phyloP scores from a whole-genome alignment of 192 early-diverging fungal species.

The Umbelopsis isabellina region DNA sequence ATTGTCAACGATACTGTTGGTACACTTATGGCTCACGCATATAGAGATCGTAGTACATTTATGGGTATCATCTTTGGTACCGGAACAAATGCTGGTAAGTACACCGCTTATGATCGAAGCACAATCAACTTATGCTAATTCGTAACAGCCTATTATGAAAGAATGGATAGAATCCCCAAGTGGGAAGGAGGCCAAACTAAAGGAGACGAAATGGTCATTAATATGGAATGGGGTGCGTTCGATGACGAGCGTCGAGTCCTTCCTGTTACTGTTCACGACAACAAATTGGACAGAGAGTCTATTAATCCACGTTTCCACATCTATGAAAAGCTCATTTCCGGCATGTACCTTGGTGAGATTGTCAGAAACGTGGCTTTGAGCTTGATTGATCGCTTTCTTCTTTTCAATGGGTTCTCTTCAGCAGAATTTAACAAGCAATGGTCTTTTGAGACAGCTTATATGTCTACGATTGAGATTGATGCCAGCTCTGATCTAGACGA shows the following conservation, averaged over 20 bases:
- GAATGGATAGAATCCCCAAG: constrained; percentile 44
- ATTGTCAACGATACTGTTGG: constrained; percentile 91
- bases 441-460: constrained; percentile 77
- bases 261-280: constrained; percentile 83
- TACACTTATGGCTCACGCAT: constrained; percentile 80
- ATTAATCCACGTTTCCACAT: constrained; percentile 83
- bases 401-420: constrained; percentile 72
- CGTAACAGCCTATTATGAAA: constrained; percentile 64
- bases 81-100: constrained; percentile 84
- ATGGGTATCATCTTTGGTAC: constrained; percentile 91
- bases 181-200: constrained; percentile 34
- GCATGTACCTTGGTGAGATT: constrained; percentile 93
- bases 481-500: constrained; percentile 59
- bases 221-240: constrained; percentile 95
- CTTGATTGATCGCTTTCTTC: constrained; percentile 73
- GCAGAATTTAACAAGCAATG: constrained; percentile 68
- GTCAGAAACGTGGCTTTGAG: constrained; percentile 75
- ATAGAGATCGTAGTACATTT: constrained; percentile 70
- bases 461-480: constrained; percentile 75
- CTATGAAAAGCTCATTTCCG: constrained; percentile 95
- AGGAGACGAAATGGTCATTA: constrained; percentile 80
- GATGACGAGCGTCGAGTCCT: constrained; percentile 79
- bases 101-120: constrained; percentile 48
- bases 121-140: constrained; percentile 28
- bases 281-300: constrained; percentile 79